A percentile compares a stretch with the other conserved stretches of the same genome.
These are phyloP conservation scores for Coniochaeta hoffmannii DNA, from an alignment of 2,329 filamentous ascomycete species.

Conservation along the genomic window DNA sequence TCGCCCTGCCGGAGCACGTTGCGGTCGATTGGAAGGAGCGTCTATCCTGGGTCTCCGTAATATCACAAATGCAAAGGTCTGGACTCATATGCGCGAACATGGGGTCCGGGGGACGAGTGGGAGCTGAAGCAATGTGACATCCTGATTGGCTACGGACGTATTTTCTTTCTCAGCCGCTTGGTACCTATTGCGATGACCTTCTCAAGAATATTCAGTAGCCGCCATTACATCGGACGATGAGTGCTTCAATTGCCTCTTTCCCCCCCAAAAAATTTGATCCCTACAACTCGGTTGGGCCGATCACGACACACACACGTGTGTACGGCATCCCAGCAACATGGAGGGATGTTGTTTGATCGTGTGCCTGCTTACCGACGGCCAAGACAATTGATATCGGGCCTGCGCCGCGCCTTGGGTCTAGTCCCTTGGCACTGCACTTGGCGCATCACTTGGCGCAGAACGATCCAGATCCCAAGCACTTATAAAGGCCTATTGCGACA, in stretches of 20 bases:
- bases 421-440: neutral
- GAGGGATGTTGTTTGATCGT: neutral
- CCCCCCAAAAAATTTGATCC: neutral
- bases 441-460: constrained; percentile 1
- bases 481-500: neutral
- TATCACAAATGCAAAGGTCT: neutral
- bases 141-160: neutral
- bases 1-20: neutral
- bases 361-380: constrained; percentile 1
- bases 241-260: neutral
- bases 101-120: neutral
- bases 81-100: neutral
- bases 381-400: neutral
- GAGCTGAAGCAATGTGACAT: neutral
- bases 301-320: neutral
- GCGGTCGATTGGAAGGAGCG: neutral
- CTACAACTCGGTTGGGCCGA: neutral
- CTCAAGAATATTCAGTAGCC: neutral
- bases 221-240: neutral
- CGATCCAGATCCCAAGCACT: neutral
- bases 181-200: neutral
- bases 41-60: neutral
- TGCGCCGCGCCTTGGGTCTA: neutral
- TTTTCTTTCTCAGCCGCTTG: neutral
- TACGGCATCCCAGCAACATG: neutral